Evolutionary conservation across 2,329 filamentous ascomycete genomes (phyloP).

Genomic region (Trichoderma sp.): DNA sequence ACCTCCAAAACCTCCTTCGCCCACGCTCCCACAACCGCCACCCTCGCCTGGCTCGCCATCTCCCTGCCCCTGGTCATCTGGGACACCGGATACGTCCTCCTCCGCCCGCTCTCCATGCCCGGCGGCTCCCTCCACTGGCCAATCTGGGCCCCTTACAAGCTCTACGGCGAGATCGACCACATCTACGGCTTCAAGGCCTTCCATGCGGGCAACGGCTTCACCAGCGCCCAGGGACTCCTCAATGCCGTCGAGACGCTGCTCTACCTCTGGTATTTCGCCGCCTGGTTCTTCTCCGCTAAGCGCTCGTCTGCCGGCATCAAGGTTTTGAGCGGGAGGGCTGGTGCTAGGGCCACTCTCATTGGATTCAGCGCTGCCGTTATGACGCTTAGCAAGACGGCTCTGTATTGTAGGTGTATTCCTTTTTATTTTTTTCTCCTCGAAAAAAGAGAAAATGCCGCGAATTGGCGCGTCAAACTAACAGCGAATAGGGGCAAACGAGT

Average conservation of each 20-base stretch:
- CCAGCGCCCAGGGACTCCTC: constrained; percentile 66
- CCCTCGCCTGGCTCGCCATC: constrained; percentile 67
- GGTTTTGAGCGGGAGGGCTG: constrained; percentile 41
- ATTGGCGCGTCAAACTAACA: not conserved
- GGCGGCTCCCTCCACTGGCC: constrained; percentile 70
- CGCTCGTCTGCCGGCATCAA: constrained; percentile 24
- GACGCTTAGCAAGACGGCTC: constrained; percentile 59
- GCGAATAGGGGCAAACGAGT: constrained; percentile 52
- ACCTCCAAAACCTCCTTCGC: constrained; percentile 32
- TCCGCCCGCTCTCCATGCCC: constrained; percentile 78
- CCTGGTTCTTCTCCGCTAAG: constrained; percentile 31
- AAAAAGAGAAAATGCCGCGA: not conserved
- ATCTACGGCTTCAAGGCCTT: constrained; percentile 77
- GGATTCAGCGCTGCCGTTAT: constrained; percentile 55
- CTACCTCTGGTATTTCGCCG: constrained; percentile 56
- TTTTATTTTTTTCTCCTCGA: not conserved
- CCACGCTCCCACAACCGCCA: constrained; percentile 45
- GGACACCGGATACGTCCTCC: constrained; percentile 76
- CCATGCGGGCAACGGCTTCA: constrained; percentile 68
- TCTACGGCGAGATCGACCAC: constrained; percentile 77
- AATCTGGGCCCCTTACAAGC: constrained; percentile 71
- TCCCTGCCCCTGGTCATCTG: constrained; percentile 77
- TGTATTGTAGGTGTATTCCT: constrained; percentile 54
- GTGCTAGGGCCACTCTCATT: constrained; percentile 45
- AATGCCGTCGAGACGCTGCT: constrained; percentile 66